A percentile compares a stretch with the other conserved stretches of the same genome.
Evolutionary conservation across 2,329 filamentous ascomycete genomes (phyloP).

Genomic region (Fusarium sp.): DNA sequence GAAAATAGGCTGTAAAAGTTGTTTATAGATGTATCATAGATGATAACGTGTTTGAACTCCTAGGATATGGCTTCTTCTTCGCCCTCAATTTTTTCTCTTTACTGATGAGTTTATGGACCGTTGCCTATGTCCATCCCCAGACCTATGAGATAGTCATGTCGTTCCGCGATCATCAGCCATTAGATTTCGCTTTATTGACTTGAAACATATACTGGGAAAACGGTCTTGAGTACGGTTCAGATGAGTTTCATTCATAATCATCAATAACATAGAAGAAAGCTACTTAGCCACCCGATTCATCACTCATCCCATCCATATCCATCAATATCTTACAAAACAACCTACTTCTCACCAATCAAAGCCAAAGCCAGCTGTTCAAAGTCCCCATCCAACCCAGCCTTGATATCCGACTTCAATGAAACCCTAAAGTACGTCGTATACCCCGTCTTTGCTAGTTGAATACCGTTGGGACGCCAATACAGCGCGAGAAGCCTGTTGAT

Average conservation of each 20-base stretch:
- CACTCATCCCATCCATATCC: background rate
- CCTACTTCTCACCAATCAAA: constrained; percentile 43
- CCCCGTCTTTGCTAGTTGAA: constrained; percentile 60
- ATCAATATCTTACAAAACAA: background rate
- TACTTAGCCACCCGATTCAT: background rate
- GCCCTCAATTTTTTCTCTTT: background rate
- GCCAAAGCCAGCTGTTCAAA: constrained; percentile 45
- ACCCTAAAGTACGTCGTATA: constrained; percentile 69
- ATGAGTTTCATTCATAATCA: background rate
- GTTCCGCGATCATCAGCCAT: background rate
- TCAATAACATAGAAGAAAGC: background rate
- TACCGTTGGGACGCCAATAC: constrained; percentile 45
- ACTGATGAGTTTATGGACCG: background rate
- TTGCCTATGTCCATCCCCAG: background rate
- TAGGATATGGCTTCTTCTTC: background rate
- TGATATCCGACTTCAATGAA: constrained; percentile 50
- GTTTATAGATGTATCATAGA: background rate
- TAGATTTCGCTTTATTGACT: background rate
- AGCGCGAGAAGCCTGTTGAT: constrained; percentile 47
- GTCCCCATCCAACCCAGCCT: constrained; percentile 41
- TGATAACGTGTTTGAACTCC: background rate
- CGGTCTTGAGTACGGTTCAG: background rate
- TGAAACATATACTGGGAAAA: background rate
- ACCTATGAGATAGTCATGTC: background rate
- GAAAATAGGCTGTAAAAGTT: background rate